Conservation (phyloP, 1,284 basidiomycete species). For the Ceratobasidium sp. region DNA sequence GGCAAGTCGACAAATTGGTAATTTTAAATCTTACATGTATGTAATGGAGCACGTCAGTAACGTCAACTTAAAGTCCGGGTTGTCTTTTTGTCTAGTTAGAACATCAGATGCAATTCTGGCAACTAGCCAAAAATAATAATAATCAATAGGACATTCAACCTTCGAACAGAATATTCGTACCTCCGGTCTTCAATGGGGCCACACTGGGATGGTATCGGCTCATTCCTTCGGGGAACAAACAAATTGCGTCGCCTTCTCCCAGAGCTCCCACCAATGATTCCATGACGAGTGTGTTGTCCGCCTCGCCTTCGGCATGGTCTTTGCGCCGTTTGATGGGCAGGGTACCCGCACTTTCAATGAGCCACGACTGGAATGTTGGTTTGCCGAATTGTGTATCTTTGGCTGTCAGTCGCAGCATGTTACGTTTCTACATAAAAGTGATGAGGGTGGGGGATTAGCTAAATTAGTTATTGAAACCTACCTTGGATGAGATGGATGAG, state of each 20-base stretch:
- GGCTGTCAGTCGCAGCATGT: slow-evolving; percentile 82
- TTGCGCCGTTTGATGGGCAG: slow-evolving; percentile 81
- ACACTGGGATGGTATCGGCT: slow-evolving; percentile 85
- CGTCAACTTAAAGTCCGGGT: slow-evolving; percentile 75
- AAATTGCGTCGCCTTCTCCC: slow-evolving; percentile 80
- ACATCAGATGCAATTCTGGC: slow-evolving; percentile 83
- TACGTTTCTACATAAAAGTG: slow-evolving; percentile 62
- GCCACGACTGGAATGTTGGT: slow-evolving; percentile 84
- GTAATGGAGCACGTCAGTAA: slow-evolving; percentile 83
- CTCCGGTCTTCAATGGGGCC: slow-evolving; percentile 85
- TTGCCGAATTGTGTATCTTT: slow-evolving; percentile 86
- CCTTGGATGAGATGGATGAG: slow-evolving; percentile 73
- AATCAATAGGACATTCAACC: slow-evolving; percentile 23
- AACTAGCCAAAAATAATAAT: slow-evolving; percentile 63
- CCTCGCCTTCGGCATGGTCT: slow-evolving; percentile 64
- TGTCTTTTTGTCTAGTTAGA: slow-evolving; percentile 72
- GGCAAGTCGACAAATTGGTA: neutral
- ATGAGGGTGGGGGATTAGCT: slow-evolving; percentile 47
- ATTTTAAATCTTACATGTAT: slow-evolving; percentile 67
- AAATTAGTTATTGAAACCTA: slow-evolving; percentile 52
- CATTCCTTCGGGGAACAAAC: slow-evolving; percentile 84
- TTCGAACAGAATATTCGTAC: slow-evolving; percentile 55
- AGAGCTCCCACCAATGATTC: slow-evolving; percentile 75
- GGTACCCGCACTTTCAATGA: slow-evolving; percentile 86
- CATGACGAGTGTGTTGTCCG: slow-evolving; percentile 77